These are phyloP conservation scores for Trebouxia sp. DNA, from an alignment of 139 green algal species.

Conservation along the genomic window DNA sequence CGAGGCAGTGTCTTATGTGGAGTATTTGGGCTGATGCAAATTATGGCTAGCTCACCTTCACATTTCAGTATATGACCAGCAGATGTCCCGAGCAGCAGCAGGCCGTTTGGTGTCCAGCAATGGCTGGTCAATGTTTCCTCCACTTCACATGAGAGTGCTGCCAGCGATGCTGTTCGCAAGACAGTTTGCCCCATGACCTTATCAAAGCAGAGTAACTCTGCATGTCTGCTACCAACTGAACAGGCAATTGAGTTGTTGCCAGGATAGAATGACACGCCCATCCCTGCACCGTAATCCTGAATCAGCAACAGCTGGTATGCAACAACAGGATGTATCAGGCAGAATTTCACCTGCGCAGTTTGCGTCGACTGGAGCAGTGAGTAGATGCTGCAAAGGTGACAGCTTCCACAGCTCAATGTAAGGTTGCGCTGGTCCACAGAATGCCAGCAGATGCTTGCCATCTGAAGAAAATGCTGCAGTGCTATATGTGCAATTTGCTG, in stretches of 20 bases:
- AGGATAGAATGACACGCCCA: not conserved
- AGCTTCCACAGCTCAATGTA: not conserved
- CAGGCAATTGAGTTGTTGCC: not conserved
- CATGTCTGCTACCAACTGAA: not conserved
- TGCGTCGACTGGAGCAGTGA: too few relatives aligned
- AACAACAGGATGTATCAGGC: too few relatives aligned
- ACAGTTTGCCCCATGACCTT: not conserved
- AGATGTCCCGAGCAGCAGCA: not conserved
- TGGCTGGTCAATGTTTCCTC: not conserved
- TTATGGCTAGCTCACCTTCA: conserved; percentile 3
- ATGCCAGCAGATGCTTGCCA: conserved; percentile 1
- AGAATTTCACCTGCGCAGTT: too few relatives aligned
- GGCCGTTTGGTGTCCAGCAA: conserved; percentile 3
- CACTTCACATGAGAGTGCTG: too few relatives aligned
- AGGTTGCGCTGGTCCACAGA: not conserved
- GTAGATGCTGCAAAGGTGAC: not conserved
- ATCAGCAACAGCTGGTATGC: too few relatives aligned
- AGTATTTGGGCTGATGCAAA: too few relatives aligned
- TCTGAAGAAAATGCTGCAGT: not conserved
- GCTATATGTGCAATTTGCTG: conserved; percentile 10
- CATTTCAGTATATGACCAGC: not conserved
- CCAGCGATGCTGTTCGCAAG: not conserved
- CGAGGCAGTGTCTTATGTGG: too few relatives aligned
- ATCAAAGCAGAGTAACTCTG: not conserved
- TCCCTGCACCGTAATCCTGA: too few relatives aligned